Evolutionary conservation across 169 alveolate species (phyloP).

Genomic region (Plasmodium adleri): DNA sequence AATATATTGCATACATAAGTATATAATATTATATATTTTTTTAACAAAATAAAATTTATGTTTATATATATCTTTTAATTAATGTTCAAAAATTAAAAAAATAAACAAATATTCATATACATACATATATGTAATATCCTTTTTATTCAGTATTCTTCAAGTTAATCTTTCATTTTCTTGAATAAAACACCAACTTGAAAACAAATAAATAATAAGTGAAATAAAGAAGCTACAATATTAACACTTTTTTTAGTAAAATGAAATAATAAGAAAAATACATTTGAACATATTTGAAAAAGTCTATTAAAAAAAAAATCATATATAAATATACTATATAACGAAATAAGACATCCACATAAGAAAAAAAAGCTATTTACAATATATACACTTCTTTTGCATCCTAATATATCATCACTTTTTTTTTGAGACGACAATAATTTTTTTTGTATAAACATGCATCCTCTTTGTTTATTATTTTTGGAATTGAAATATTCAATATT

Average conservation of each 20-base stretch:
- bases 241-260: conserved; percentile 29
- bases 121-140: too few species aligned
- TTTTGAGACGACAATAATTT: neutral
- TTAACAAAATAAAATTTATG: too few species aligned
- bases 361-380: conserved; percentile 14
- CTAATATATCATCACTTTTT: neutral
- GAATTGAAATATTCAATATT: neutral
- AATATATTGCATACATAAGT: too few species aligned
- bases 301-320: conserved; percentile 44
- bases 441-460: neutral
- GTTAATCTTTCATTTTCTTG: neutral
- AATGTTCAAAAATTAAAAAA: too few species aligned
- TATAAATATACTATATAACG: conserved; percentile 38
- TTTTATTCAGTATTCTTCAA: neutral
- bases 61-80: too few species aligned
- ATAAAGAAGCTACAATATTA: conserved; percentile 22
- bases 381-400: conserved; percentile 1
- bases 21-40: too few species aligned
- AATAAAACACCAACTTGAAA: conserved; percentile 27
- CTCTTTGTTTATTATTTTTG: neutral
- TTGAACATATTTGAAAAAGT: conserved; percentile 43
- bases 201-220: conserved; percentile 21
- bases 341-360: conserved; percentile 12
- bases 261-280: conserved; percentile 38
- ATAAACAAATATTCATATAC: too few species aligned